Conservation (phyloP, 2,329 filamentous ascomycete species). For the Ascochyta lentis region DNA sequence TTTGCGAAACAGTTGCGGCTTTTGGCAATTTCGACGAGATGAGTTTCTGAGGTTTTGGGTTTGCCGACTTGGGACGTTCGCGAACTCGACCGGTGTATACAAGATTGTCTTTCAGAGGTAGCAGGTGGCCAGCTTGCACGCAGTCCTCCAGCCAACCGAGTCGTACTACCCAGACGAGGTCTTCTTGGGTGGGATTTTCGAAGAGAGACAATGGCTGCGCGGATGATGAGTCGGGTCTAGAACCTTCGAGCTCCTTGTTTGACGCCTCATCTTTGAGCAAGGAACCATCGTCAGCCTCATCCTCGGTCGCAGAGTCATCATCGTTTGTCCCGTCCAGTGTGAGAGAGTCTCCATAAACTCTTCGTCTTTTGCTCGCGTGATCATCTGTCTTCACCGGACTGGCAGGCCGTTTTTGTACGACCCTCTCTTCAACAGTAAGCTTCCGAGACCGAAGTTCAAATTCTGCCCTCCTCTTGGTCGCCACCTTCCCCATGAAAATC, state of each 20-base stretch:
- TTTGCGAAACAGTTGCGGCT: conserved; percentile 25
- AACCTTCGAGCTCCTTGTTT: conserved; percentile 4
- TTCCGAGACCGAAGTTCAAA: conserved; percentile 78
- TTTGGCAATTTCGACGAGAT: conserved; percentile 17
- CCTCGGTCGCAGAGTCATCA: conserved; percentile 22
- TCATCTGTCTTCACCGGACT: conserved; percentile 23
- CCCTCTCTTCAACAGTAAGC: conserved; percentile 63
- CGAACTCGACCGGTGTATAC: conserved; percentile 59
- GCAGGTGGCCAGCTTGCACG: conserved; percentile 48
- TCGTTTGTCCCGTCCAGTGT: conserved; percentile 20
- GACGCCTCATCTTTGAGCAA: conserved; percentile 22
- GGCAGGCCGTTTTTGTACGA: conserved; percentile 26
- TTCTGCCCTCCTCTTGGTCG: conserved; percentile 71
- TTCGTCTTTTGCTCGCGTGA: conserved; percentile 28
- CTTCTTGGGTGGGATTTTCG: conserved; percentile 20
- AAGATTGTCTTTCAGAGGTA: conserved; percentile 58
- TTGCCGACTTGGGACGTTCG: conserved; percentile 42
- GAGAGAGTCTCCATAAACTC: conserved; percentile 6
- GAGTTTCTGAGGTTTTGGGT: conserved; percentile 28
- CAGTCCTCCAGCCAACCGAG: conserved; percentile 63
- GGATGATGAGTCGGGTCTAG: neutral
- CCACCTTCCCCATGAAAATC: conserved; percentile 76
- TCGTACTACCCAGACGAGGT: conserved; percentile 58
- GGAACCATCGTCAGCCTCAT: conserved; percentile 11
- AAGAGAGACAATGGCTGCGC: conserved; percentile 22